Percentiles rank a stretch among this genome's conserved stretches.
Evolutionary conservation across 2,329 filamentous ascomycete species (phyloP).

Genomic region (Thielaviopsis euricoi): DNA sequence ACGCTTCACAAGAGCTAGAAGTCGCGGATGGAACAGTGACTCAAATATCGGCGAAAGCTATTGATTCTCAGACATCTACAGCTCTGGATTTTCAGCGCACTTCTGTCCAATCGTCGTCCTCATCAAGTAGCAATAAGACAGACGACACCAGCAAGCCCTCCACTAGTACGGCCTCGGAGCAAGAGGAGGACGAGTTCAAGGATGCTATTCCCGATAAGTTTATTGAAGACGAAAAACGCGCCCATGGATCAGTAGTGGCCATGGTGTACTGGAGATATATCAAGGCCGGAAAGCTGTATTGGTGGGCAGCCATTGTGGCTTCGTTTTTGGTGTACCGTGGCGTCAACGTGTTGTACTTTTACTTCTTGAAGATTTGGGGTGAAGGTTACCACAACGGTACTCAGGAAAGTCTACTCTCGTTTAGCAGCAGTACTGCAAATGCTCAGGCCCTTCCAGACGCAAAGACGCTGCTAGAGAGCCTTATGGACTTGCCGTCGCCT

Average conservation of each 20-base stretch:
- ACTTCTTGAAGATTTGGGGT: constrained; percentile 79
- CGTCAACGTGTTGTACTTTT: constrained; percentile 49
- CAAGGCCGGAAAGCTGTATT: constrained; percentile 57
- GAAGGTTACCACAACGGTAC: constrained; percentile 41
- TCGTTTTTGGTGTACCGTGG: constrained; percentile 48
- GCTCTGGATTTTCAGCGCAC: not conserved
- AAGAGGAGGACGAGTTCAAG: not conserved
- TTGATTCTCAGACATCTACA: not conserved
- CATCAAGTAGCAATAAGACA: not conserved
- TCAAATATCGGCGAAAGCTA: not conserved
- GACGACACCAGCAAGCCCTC: not conserved
- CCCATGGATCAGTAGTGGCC: constrained; percentile 57
- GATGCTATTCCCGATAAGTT: constrained; percentile 52
- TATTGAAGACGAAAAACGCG: constrained; percentile 60
- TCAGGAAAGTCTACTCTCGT: not conserved
- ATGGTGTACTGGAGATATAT: constrained; percentile 75
- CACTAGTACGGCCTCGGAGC: not conserved
- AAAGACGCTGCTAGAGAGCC: not conserved
- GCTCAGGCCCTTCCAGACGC: not conserved
- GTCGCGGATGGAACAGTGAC: constrained; percentile 36
- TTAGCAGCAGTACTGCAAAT: not conserved
- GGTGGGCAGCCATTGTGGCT: constrained; percentile 52
- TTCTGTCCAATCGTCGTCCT: not conserved
- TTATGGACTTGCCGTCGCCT: constrained; percentile 24
- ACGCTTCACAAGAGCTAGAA: constrained; percentile 59